These are phyloP conservation scores for Silene conica DNA, from an alignment of 148 eudicot species.

Conservation along the genomic window DNA sequence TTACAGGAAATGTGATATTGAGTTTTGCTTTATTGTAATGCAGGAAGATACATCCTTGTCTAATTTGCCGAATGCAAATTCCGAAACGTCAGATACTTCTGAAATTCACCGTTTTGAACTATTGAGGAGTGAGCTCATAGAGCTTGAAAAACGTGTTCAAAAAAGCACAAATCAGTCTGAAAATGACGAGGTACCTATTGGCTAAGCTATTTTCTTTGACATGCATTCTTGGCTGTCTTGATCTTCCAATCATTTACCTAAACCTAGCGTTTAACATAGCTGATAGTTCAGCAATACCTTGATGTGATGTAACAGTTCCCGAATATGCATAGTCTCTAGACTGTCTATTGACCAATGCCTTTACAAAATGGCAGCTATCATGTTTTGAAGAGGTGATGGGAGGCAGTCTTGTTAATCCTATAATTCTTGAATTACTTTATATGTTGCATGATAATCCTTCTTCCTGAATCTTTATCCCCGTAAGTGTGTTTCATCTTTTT, in stretches of 20 bases:
- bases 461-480: no score
- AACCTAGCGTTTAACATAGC: neutral
- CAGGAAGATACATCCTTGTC: slow-evolving; percentile 45
- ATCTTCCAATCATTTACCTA: slow-evolving; percentile 9
- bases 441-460: no score
- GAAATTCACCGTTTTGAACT: slow-evolving; percentile 86
- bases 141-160: slow-evolving; percentile 89
- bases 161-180: slow-evolving; percentile 57
- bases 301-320: neutral
- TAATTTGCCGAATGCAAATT: slow-evolving; percentile 21
- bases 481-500: no score
- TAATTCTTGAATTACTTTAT: neutral
- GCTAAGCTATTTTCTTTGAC: neutral
- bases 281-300: neutral
- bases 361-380: neutral
- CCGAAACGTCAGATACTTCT: slow-evolving; percentile 45
- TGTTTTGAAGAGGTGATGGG: neutral
- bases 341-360: neutral
- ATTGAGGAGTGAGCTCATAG: slow-evolving; percentile 78
- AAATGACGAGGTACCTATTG: slow-evolving; percentile 55
- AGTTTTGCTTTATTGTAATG: slow-evolving; percentile 17
- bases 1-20: neutral
- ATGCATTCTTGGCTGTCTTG: neutral
- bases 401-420: slow-evolving; percentile 2
- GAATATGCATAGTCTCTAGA: neutral